These are phyloP conservation scores for Trametes punicea DNA, from an alignment of 768 basidiomycete species.

Conservation along the genomic window DNA sequence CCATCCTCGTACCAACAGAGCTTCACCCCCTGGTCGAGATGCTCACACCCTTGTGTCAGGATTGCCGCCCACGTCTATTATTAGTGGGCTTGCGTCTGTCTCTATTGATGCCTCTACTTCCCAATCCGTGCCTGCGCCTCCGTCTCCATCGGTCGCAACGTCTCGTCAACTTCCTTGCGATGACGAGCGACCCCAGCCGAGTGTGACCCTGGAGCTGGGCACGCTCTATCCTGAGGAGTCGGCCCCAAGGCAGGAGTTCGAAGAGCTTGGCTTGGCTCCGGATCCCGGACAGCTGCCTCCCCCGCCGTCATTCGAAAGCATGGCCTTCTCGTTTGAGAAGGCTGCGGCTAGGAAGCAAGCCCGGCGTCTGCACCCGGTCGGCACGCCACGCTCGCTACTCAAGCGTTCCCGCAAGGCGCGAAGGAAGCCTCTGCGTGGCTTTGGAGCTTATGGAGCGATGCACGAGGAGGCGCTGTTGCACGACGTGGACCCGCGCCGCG, in stretches of 20 bases:
- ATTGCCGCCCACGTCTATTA: constrained; percentile 26
- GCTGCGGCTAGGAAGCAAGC: constrained; percentile 31
- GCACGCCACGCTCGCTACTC: constrained; percentile 29
- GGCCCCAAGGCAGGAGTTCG: neutral
- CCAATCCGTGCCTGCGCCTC: neutral
- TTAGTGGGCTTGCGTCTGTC: constrained; percentile 22
- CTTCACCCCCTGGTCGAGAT: constrained; percentile 15
- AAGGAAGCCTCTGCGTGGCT: constrained; percentile 29
- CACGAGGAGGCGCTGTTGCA: constrained; percentile 51
- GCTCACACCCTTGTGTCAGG: neutral
- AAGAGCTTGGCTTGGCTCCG: neutral
- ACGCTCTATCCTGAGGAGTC: constrained; percentile 4
- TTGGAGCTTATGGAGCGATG: constrained; percentile 52
- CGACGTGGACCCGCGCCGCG: constrained; percentile 38
- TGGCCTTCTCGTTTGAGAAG: constrained; percentile 36
- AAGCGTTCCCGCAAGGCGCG: constrained; percentile 21
- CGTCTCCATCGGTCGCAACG: no score
- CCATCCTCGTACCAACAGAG: constrained; percentile 45
- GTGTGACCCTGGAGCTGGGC: neutral
- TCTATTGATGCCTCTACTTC: neutral
- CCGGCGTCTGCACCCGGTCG: constrained; percentile 29
- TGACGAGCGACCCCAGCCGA: neutral
- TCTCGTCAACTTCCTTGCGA: no score
- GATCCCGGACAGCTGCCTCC: constrained; percentile 7
- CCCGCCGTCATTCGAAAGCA: constrained; percentile 27